Conservation (phyloP, 2,329 filamentous ascomycete genomes). For the Rhynchosporium secalis region DNA sequence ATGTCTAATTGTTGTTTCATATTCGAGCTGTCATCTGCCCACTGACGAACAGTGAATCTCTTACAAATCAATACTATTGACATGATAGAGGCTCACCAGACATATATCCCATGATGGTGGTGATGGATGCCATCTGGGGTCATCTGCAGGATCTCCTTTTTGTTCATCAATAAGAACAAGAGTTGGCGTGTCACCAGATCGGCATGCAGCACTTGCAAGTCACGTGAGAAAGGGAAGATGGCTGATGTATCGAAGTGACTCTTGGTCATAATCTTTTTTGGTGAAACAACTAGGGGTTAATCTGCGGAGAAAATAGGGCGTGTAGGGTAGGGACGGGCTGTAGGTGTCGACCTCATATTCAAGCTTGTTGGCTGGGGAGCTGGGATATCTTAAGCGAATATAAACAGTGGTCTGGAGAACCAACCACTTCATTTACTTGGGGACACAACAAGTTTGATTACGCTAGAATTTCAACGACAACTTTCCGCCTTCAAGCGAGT, state of each 20-base stretch:
- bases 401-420: slow-evolving; percentile 1
- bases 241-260: not conserved
- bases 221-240: not conserved
- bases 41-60: not conserved
- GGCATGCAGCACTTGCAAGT: not conserved
- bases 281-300: not conserved
- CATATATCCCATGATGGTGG: not conserved
- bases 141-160: not conserved
- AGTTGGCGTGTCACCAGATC: not conserved
- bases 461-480: no score
- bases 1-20: not conserved
- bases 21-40: not conserved
- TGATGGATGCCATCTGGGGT: not conserved
- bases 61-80: not conserved
- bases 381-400: not conserved
- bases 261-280: not conserved
- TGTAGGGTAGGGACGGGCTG: not conserved
- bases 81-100: not conserved
- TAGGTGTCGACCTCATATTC: not conserved
- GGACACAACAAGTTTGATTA: no score
- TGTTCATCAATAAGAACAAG: not conserved
- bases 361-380: not conserved
- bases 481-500: no score
- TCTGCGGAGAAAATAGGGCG: not conserved
- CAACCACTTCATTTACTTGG: not conserved